Conservation (phyloP, 805 yeast genomes). For the Candida ipomoeae region DNA sequence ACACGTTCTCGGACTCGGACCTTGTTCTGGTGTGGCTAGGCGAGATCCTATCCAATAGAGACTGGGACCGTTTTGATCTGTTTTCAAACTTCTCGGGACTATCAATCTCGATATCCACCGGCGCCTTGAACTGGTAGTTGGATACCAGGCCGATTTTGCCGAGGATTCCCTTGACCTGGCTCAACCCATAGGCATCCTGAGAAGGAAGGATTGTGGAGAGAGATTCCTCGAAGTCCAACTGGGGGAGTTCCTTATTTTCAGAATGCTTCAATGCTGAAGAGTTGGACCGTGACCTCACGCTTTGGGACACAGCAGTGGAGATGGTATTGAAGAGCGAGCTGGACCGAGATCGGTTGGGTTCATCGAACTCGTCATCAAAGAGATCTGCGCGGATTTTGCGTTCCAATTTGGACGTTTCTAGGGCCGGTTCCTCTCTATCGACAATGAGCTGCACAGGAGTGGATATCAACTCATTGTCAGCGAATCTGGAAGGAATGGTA, state of each 20-base stretch:
- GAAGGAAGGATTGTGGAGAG: constrained; percentile 8
- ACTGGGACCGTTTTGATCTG: constrained; percentile 14
- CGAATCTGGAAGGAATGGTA: constrained; percentile 8
- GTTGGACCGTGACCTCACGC: constrained; percentile 31
- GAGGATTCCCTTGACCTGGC: constrained; percentile 33
- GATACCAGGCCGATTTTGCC: constrained; percentile 28
- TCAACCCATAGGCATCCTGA: constrained; percentile 22
- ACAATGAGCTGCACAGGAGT: constrained; percentile 26
- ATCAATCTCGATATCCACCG: constrained; percentile 4
- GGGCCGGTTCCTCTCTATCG: constrained; percentile 7
- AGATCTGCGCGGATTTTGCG: constrained; percentile 4
- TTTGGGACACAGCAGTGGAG: constrained; percentile 27
- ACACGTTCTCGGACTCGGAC: constrained; percentile 28
- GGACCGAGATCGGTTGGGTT: constrained; percentile 31
- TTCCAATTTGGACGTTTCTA: background rate
- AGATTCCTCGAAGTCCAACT: constrained; percentile 19
- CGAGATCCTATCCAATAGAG: constrained; percentile 30
- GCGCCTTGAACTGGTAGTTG: constrained; percentile 8
- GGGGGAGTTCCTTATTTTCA: constrained; percentile 24
- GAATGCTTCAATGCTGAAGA: constrained; percentile 23
- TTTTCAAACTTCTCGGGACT: constrained; percentile 4
- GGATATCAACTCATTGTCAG: constrained; percentile 15
- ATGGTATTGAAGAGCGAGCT: constrained; percentile 37
- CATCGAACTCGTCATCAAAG: constrained; percentile 12
- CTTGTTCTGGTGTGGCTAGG: constrained; percentile 37